Conservation (phyloP, 2,329 filamentous ascomycete genomes). For the Nectriaceae sp. region DNA sequence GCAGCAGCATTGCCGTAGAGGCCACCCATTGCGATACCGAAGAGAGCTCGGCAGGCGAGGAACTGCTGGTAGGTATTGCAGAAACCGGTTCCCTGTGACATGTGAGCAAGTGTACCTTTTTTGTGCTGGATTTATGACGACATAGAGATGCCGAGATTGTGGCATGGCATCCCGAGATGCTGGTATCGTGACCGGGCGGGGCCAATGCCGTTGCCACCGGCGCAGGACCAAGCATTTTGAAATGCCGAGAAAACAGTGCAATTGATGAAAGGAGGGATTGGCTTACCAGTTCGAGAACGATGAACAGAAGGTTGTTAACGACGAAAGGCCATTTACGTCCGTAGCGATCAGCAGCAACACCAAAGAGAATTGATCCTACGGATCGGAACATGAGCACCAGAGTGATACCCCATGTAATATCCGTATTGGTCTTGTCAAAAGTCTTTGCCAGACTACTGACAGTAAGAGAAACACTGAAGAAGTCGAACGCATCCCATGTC, state of each 20-base stretch:
- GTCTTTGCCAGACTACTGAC: conserved; percentile 53
- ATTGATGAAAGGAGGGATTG: neutral
- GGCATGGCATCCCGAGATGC: too few relatives aligned
- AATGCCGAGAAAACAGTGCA: neutral
- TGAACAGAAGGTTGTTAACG: conserved; percentile 72
- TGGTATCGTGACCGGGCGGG: too few relatives aligned
- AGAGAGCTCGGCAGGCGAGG: conserved; percentile 72
- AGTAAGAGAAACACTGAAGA: conserved; percentile 65
- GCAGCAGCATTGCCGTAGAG: conserved; percentile 78
- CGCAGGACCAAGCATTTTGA: too few relatives aligned
- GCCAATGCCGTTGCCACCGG: too few relatives aligned
- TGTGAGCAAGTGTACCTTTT: conserved; percentile 9
- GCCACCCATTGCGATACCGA: conserved; percentile 82
- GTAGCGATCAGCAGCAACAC: conserved; percentile 57
- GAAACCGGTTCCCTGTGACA: conserved; percentile 62
- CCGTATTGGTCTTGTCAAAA: conserved; percentile 55
- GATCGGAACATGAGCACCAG: conserved; percentile 63
- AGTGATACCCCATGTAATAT: conserved; percentile 67
- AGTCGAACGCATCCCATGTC: conserved; percentile 68
- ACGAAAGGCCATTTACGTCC: conserved; percentile 73
- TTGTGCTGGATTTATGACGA: conserved; percentile 1
- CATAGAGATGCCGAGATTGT: too few relatives aligned
- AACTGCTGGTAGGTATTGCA: conserved; percentile 69
- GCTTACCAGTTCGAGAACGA: conserved; percentile 68
- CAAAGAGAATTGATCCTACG: conserved; percentile 55